Evolutionary conservation across 208 protist species (phyloP), one percentile per base, ranked within the genome.

Genomic region (Crithidia thermophila): DNA sequence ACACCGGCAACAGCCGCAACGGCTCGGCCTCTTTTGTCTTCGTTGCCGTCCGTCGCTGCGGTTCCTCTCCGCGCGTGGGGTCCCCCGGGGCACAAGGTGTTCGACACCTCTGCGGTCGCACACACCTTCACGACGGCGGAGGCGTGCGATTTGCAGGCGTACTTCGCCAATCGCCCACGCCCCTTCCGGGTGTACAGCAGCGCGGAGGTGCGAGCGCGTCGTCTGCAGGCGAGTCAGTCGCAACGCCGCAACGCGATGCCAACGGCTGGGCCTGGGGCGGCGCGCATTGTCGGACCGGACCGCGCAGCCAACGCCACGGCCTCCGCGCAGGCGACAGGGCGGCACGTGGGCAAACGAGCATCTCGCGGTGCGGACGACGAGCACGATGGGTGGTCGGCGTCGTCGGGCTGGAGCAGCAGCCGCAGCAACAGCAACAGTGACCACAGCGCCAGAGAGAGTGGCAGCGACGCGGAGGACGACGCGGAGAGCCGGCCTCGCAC

Each of bases 401-500:
- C 69, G 42, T 69, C 69, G 18, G 60, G 61, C 23, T 69, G 69
- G 69, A 75, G 69, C 69, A 75, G 61, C 49, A 57, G 50, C 58
- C 36, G 33, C 14, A 36, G 43, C 52, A 68, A 45, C 34, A 31
- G 33, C 11, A n/a, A n/a, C n/a, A n/a, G n/a, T n/a, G n/a, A n/a
- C n/a, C n/a, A 1, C 11, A 20, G 21, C 21, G 34, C 36, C 16
- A 23, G 37, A 46, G 31, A 7, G 45, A 60, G n/a, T n/a, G n/a
- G n/a, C 31, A 39, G 43, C 33, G 52, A 62, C 18, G 53, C 25
- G 7, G 23, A 36, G 27, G 23, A 63, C 30, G 18, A 53, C 0
- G 34, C 28, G 42, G 3, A 37, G 25, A 23, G 10, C 18, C 34
- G 9, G 11, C 34, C 34, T 39, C 34, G 34, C 34, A 39, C 11